These are phyloP conservation scores for Penicillium roqueforti DNA, from an alignment of 495 filamentous ascomycete genomes.

Conservation along the genomic window DNA sequence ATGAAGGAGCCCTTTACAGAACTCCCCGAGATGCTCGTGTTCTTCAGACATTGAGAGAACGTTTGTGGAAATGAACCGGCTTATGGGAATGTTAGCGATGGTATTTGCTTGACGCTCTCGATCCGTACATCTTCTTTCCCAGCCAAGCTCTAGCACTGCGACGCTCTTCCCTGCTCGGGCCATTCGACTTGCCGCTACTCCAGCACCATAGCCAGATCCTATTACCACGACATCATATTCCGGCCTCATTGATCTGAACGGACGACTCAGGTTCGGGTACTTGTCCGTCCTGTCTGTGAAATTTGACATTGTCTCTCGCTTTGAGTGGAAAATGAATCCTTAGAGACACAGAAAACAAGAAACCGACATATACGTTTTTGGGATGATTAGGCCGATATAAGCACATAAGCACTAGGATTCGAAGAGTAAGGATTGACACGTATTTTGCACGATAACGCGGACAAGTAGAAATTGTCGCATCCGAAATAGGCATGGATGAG, in stretches of 20 bases:
- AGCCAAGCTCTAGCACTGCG: slow-evolving; percentile 58
- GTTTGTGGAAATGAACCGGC: slow-evolving; percentile 57
- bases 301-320: not conserved
- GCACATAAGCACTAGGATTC: too few relatives aligned
- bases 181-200: slow-evolving; percentile 62
- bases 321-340: not conserved
- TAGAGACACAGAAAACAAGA: not conserved
- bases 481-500: too few relatives aligned
- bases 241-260: slow-evolving; percentile 52
- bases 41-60: slow-evolving; percentile 38
- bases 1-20: slow-evolving; percentile 3
- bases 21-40: slow-evolving; percentile 56
- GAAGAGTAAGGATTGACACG: too few relatives aligned
- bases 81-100: not conserved
- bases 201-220: slow-evolving; percentile 65
- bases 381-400: too few relatives aligned
- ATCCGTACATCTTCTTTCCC: slow-evolving; percentile 54
- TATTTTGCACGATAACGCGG: too few relatives aligned
- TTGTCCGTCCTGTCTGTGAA: not conserved
- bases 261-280: slow-evolving; percentile 50
- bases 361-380: not conserved
- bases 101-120: not conserved
- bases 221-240: slow-evolving; percentile 64
- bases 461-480: too few relatives aligned
- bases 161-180: slow-evolving; percentile 57